A percentile compares a stretch with the other conserved stretches of the same genome.
Conservation (phyloP, 148 eudicot genomes). For the Heliosperma pusillum region DNA sequence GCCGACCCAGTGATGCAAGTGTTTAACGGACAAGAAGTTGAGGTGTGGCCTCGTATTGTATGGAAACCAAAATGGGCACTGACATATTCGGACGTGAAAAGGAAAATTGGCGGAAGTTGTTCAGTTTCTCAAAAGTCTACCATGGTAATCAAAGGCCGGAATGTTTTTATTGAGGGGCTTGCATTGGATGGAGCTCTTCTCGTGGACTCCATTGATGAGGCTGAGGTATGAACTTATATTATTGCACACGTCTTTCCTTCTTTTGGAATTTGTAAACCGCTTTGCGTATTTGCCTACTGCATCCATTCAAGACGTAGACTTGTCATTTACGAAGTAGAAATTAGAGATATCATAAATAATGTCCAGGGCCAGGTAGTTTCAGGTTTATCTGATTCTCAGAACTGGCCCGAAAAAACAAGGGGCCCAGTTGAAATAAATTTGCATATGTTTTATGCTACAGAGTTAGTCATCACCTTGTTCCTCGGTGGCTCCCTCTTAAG, state of each 20-base stretch:
- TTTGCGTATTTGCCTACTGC: not conserved
- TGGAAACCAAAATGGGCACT: slow-evolving; percentile 97
- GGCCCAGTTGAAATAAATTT: too few species aligned
- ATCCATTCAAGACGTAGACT: not conserved
- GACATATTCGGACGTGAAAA: slow-evolving; percentile 65
- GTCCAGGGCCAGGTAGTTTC: too few species aligned
- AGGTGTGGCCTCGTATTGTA: slow-evolving; percentile 81
- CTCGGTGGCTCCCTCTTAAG: not conserved
- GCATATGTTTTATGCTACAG: too few species aligned
- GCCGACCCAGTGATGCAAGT: slow-evolving; percentile 53
- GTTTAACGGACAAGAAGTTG: slow-evolving; percentile 91
- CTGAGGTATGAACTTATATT: slow-evolving; percentile 56
- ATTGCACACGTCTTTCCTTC: not conserved
- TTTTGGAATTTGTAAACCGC: not conserved
- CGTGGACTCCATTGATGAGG: slow-evolving; percentile 55
- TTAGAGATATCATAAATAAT: not conserved
- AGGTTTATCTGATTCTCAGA: not conserved
- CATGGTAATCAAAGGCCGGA: slow-evolving; percentile 66
- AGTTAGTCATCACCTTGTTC: not conserved
- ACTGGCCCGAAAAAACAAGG: too few species aligned
- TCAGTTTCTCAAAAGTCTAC: slow-evolving; percentile 71
- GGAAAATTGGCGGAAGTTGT: slow-evolving; percentile 56
- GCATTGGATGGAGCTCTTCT: slow-evolving; percentile 82
- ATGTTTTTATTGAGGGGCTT: slow-evolving; percentile 57
- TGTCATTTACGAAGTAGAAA: not conserved